phyloP scores from a whole-genome alignment of 1,284 basidiomycete genomes.

The Ustilago trichophora region DNA sequence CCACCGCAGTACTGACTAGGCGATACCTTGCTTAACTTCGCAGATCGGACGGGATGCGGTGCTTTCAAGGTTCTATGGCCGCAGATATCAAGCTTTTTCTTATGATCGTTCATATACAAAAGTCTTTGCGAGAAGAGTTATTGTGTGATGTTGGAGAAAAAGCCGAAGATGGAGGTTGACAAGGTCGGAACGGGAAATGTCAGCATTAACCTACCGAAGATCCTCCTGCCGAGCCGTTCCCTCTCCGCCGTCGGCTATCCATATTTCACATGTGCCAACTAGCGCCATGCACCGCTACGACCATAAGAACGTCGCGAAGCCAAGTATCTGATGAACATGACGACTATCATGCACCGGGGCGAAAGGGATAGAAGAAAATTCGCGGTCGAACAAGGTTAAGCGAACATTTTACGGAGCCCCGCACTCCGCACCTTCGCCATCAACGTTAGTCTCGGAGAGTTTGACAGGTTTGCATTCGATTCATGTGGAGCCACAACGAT shows the following conservation, averaged over 20 bases:
- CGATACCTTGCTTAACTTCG: conserved; percentile 81
- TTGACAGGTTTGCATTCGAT: background rate
- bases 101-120: too few species aligned
- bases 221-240: conserved; percentile 9
- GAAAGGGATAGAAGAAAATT: background rate
- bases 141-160: background rate
- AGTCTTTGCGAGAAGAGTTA: too few species aligned
- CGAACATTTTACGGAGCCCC: conserved; percentile 12
- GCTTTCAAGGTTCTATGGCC: conserved; percentile 81
- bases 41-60: conserved; percentile 83
- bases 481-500: too few species aligned
- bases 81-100: conserved; percentile 70
- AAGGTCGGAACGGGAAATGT: background rate
- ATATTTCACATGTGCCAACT: too few species aligned
- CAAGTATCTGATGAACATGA: too few species aligned
- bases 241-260: conserved; percentile 3
- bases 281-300: too few species aligned
- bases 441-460: conserved; percentile 4
- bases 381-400: background rate
- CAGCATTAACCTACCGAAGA: conserved; percentile 15
- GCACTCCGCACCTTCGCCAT: conserved; percentile 1
- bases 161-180: background rate
- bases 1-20: conserved; percentile 84
- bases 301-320: too few species aligned
- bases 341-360: too few species aligned